These are phyloP conservation scores for Kockiozyma suomiensis DNA, from an alignment of 805 yeast genomes.

Conservation along the genomic window DNA sequence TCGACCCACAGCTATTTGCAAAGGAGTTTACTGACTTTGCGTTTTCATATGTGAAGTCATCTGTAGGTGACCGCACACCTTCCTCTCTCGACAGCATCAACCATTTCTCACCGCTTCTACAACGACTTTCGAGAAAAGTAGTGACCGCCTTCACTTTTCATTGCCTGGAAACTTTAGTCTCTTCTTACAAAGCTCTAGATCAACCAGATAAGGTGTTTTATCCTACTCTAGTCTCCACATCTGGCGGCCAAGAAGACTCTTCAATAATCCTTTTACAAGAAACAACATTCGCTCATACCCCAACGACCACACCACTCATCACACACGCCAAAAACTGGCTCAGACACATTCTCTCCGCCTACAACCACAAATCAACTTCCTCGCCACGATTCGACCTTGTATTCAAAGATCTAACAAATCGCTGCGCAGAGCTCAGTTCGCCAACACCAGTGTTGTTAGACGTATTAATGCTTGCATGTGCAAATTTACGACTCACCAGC, in stretches of 20 bases:
- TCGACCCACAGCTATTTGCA: neutral
- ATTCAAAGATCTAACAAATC: neutral
- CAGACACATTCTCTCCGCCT: constrained; percentile 20
- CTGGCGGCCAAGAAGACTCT: neutral
- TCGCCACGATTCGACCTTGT: neutral
- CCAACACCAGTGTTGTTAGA: constrained; percentile 6
- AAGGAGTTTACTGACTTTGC: neutral
- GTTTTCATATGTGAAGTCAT: neutral
- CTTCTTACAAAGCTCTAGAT: neutral
- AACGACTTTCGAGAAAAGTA: neutral
- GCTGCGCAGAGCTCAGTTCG: constrained; percentile 1
- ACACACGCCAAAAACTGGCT: constrained; percentile 15
- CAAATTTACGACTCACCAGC: neutral
- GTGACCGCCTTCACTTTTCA: neutral
- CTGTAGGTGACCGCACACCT: neutral
- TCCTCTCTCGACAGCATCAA: neutral
- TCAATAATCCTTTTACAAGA: neutral
- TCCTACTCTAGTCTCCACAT: neutral
- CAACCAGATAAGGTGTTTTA: neutral
- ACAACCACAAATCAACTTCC: no score
- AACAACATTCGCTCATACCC: neutral
- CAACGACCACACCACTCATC: neutral
- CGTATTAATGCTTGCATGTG: constrained; percentile 2
- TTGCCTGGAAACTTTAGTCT: neutral
- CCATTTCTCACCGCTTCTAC: constrained; percentile 2